Base-by-base conservation (phyloP, 179 eudicot species). In the Silene coronaria region DNA sequence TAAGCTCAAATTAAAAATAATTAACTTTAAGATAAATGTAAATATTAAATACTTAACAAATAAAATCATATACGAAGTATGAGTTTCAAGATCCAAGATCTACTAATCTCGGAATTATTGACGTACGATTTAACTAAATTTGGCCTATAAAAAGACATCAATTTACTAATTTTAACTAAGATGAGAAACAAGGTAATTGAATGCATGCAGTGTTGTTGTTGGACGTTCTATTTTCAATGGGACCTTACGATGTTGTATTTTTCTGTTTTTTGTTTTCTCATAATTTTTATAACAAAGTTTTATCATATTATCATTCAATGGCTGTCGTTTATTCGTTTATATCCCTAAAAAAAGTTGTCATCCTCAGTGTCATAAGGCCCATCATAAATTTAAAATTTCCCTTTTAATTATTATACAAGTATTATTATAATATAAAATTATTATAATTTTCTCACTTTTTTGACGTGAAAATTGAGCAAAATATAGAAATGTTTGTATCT, bases 231-330 rank as follows among this genome's bases (percentile, higher is more conserved):
- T 57, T 76, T 76, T 1, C 2, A 63, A 75, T 75, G 82, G 82
- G 82, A 26, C 76, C 82, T 61, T 64, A 65, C 58, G 48, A 4
- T 34, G 55, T 80, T 80, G 82, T 67, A 71, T 42, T 59, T 80
- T 80, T 80, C 82, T 80, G 79, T 76, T 80, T 80, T 80, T 71
- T 71, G 79, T 66, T 76, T 71, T 60, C 66, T 76, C 63, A 69
- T 48, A 65, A n/a, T 80, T 80, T 65, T 76, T 76, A 76, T 24
- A 65, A 0, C 57, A 53, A 71, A 38, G 9, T 30, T 65, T 65
- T 66, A 62, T 26, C 67, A 36, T 53, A 76, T 64, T 19, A 51
- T 7, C 76, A 42, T 71, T 69, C 57, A 80, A 19, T 76, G 71
- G 60, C 67, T 75, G 7, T 74, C 62, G 12, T 74, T 69, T 75